Evolutionary conservation across 2,329 filamentous ascomycete species (phyloP), one percentile per base, ranked within the genome.

Genomic region (Pleoardoris graminearum): DNA sequence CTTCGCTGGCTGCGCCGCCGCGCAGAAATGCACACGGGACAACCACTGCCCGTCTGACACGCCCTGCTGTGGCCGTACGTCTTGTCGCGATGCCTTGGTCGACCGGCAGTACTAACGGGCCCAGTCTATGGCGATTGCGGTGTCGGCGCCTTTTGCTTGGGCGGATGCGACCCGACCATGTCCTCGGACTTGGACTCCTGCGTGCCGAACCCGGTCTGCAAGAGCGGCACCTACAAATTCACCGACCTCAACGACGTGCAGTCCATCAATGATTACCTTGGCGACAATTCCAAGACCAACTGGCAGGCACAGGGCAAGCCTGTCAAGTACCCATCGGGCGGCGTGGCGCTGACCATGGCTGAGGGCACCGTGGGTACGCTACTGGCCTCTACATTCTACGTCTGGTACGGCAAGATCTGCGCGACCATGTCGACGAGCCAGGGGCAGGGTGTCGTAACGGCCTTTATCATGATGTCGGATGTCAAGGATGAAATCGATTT

Each of bases 401-500:
- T 99, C 76, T 97, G 94, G 94, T 99, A 97, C 75, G 94, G 94
- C 69, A 96, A 89, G 75, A 87, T 96, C 66, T 89, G 88, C 73
- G 91, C 90, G 49, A 89, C 79, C 51, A 80, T 97, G 74, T 94
- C 91, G 80, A 93, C 91, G 0, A 88, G 87, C 59, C 86, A 89
- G 67, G 92, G 91, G 52, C 77, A 80, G 39, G 94, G 94, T 80
- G 94, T 99, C 19, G 89, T 99, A n/a, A 95, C 91, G 1, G 93
- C 91, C 25, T 99, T 99, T 72, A 99, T 99, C 72, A 80, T 97
- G 69, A 85, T 97, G 75, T 92, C 89, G 30, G 93, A 97, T 68
- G 89, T 95, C 68, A 96, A 97, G 81, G 94, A 99, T 69, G 94
- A 99, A 76, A 96, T 99, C 67, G 94, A 99, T 77, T 97, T 91